phyloP scores from a whole-genome alignment of 495 filamentous ascomycete genomes.

The Trichocladium antarcticum region DNA sequence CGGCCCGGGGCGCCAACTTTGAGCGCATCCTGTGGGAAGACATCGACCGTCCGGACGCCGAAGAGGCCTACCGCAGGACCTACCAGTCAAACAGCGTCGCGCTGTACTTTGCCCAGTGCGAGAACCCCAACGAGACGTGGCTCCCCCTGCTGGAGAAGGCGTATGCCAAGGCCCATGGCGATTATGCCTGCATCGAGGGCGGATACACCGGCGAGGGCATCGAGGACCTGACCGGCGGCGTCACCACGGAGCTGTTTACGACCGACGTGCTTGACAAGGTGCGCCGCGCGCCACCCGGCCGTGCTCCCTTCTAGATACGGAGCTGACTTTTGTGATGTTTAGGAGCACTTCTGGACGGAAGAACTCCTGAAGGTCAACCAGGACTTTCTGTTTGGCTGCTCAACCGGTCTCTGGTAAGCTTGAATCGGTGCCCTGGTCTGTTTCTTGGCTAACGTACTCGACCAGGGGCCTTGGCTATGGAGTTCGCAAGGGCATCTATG shows the following conservation, averaged over 20 bases:
- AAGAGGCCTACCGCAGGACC: slow-evolving; percentile 64
- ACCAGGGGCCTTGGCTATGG: slow-evolving; percentile 44
- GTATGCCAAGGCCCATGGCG: slow-evolving; percentile 90
- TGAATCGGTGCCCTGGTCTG: too few species aligned
- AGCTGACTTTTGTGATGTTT: neutral
- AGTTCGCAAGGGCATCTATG: slow-evolving; percentile 60
- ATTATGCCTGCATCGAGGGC: slow-evolving; percentile 73
- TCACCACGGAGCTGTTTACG: slow-evolving; percentile 69
- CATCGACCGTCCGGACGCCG: slow-evolving; percentile 55
- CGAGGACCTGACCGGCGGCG: slow-evolving; percentile 87
- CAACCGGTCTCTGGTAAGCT: slow-evolving; percentile 45
- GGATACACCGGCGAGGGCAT: slow-evolving; percentile 82
- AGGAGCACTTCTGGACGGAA: slow-evolving; percentile 74
- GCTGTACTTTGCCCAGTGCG: slow-evolving; percentile 78
- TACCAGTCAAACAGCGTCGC: slow-evolving; percentile 66
- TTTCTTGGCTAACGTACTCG: too few species aligned
- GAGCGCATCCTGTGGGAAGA: slow-evolving; percentile 63
- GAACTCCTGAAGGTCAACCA: slow-evolving; percentile 77
- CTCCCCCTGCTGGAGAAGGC: slow-evolving; percentile 89
- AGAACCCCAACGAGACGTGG: slow-evolving; percentile 85
- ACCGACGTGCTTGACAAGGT: slow-evolving; percentile 72
- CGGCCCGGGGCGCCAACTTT: slow-evolving; percentile 31
- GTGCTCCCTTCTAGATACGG: neutral
- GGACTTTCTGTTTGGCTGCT: slow-evolving; percentile 80
- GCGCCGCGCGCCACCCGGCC: neutral